Evolutionary conservation across 179 eudicot genomes (phyloP).

Genomic region (Silene vulgaris): DNA sequence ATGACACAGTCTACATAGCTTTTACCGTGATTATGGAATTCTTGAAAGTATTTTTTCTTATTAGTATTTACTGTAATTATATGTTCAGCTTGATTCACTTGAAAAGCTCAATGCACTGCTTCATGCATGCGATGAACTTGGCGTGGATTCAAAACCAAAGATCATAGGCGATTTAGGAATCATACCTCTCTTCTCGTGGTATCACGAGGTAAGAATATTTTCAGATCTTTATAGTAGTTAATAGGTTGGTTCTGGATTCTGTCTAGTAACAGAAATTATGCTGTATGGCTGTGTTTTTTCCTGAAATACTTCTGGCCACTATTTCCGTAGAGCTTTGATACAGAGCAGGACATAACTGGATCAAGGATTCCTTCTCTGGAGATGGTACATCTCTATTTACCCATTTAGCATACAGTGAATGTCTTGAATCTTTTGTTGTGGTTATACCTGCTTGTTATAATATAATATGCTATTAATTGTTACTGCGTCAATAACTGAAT

Average conservation of each 20-base stretch:
- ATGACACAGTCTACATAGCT: neutral
- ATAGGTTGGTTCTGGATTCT: conserved; percentile 5
- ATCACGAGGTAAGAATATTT: conserved; percentile 46
- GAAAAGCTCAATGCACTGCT: conserved; percentile 52
- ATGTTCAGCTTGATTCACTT: conserved; percentile 47
- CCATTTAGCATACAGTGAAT: conserved; percentile 28
- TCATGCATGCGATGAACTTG: conserved; percentile 47
- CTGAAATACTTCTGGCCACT: conserved; percentile 11
- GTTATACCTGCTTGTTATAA: neutral
- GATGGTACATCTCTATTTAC: conserved; percentile 48
- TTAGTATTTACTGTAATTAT: neutral
- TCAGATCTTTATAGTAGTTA: neutral
- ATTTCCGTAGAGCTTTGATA: conserved; percentile 58
- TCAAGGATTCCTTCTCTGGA: conserved; percentile 53
- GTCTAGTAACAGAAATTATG: conserved; percentile 13
- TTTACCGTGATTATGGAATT: neutral
- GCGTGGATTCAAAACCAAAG: conserved; percentile 51
- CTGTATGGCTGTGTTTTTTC: neutral
- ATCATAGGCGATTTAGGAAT: conserved; percentile 52
- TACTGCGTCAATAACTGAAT: too few relatives aligned
- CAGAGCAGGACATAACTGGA: conserved; percentile 56
- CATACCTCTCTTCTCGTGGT: conserved; percentile 68
- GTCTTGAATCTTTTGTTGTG: conserved; percentile 17
- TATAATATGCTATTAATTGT: neutral
- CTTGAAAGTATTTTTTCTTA: neutral